A percentile compares a stretch with the other conserved stretches of the same genome.
phyloP scores from a whole-genome alignment of 1,139 yeast species.

The Hansenula sp. region DNA sequence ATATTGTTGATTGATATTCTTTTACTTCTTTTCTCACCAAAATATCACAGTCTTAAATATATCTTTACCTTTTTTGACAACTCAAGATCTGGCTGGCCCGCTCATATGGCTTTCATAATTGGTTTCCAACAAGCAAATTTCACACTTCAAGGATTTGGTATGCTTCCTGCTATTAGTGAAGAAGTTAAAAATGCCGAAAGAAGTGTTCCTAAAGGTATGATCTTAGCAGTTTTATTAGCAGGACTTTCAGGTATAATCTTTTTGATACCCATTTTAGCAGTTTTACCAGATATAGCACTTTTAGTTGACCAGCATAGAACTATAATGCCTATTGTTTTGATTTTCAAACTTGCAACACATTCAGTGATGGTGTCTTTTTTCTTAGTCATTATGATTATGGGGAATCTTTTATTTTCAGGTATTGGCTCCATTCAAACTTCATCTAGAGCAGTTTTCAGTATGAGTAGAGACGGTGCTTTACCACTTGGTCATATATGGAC shows the following conservation, averaged over 20 bases:
- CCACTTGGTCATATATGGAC: conserved; percentile 68
- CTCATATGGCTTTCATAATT: conserved; percentile 58
- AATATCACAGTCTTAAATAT: conserved; percentile 53
- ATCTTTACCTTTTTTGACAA: conserved; percentile 70
- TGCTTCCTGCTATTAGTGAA: conserved; percentile 77
- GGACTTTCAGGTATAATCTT: conserved; percentile 66
- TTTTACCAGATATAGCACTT: conserved; percentile 58
- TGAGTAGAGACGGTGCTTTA: conserved; percentile 85
- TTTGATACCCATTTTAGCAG: conserved; percentile 64
- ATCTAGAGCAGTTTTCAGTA: conserved; percentile 80
- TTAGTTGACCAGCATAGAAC: conserved; percentile 59
- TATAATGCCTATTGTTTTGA: conserved; percentile 52
- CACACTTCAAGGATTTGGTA: conserved; percentile 78
- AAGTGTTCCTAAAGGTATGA: conserved; percentile 74
- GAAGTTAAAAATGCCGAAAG: conserved; percentile 75
- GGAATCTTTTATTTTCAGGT: conserved; percentile 72
- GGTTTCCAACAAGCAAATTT: conserved; percentile 78
- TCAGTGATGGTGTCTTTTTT: conserved; percentile 64
- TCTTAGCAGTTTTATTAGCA: conserved; percentile 60
- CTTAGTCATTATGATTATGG: conserved; percentile 60
- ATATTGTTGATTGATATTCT: conserved; percentile 65
- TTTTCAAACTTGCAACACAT: conserved; percentile 66
- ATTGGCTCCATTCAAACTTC: conserved; percentile 82
- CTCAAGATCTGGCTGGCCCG: conserved; percentile 67
- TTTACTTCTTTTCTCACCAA: conserved; percentile 53